Evolutionary conservation across 83 land plant species (phyloP), one percentile per base, ranked within the genome.

Genomic region (Thuja plicata): DNA sequence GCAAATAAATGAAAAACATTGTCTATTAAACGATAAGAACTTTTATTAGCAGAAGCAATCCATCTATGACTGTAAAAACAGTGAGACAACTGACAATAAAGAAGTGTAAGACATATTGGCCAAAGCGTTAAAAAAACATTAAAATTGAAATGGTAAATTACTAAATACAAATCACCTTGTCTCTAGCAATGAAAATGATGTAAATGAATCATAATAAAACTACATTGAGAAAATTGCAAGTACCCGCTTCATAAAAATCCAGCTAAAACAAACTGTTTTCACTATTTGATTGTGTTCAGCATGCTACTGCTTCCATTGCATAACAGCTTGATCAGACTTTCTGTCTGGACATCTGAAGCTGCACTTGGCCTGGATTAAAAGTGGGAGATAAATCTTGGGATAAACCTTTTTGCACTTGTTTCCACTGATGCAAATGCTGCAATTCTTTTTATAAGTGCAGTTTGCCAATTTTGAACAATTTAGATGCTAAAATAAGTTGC

Each of bases 401-500:
- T 32, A 32, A 54, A 8, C 38, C 86, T 54, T 85, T n/a, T 85
- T 19, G 24, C 12, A 52, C 19, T 34, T 35, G 17, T 5, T 54
- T 52, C 57, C 54, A 66, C 37, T 54, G 17, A 52, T 52, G 38
- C 40, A 21, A 32, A 85, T 30, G 34, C 86, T 8, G 60, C 21
- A 30, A 19, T 52, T 21, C 40, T 46, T 41, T 55, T 85, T 85
- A n/a, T 4, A 6, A 83, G 30, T 24, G 54, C 50, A 83, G n/a
- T 83, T 83, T 83, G 35, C 54, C 24, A 15, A 52, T 32, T 52
- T 85, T 85, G 40, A 85, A 85, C 34, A 85, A 32, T 52, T 52
- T 52, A 85, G 38, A 85, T 85, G 66, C 21, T 16, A 52, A 35
- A 85, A 34, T 54, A 52, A 34, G 62, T 85, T 85, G 86, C 60